Conservation (phyloP, 805 yeast species). For the Komagataella pastoris region DNA sequence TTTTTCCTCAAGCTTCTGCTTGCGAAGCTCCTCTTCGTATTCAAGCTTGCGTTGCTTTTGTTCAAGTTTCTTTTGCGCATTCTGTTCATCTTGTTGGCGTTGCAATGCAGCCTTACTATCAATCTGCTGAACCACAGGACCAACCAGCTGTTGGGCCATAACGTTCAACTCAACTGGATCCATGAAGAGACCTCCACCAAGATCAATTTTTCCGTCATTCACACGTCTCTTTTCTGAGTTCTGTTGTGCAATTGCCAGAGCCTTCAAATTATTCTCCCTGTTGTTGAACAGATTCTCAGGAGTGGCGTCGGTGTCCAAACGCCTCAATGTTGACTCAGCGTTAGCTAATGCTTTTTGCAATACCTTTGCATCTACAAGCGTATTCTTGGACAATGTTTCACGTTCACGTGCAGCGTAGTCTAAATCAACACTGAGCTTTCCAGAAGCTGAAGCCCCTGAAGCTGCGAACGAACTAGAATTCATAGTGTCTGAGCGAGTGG, state of each 20-base stretch:
- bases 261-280: conserved; percentile 43
- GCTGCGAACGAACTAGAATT: conserved; percentile 26
- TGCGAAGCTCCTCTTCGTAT: conserved; percentile 22
- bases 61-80: conserved; percentile 26
- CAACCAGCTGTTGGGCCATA: conserved; percentile 68
- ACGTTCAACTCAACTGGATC: conserved; percentile 62
- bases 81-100: conserved; percentile 38
- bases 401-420: conserved; percentile 31
- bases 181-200: conserved; percentile 85
- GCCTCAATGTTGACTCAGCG: conserved; percentile 22
- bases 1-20: conserved; percentile 22
- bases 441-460: conserved; percentile 46
- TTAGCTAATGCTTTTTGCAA: conserved; percentile 37
- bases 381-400: conserved; percentile 20
- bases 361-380: conserved; percentile 27
- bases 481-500: conserved; percentile 7
- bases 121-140: conserved; percentile 73
- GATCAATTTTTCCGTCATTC: conserved; percentile 42
- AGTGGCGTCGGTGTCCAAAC: conserved; percentile 13
- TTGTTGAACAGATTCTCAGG: conserved; percentile 13
- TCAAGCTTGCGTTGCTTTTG: conserved; percentile 21
- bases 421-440: conserved; percentile 24
- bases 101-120: conserved; percentile 56
- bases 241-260: conserved; percentile 65
- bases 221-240: conserved; percentile 43